Percentiles rank a stretch among this genome's conserved stretches.
Conservation (phyloP, 1,284 basidiomycete species). For the Fomes fomentarius region DNA sequence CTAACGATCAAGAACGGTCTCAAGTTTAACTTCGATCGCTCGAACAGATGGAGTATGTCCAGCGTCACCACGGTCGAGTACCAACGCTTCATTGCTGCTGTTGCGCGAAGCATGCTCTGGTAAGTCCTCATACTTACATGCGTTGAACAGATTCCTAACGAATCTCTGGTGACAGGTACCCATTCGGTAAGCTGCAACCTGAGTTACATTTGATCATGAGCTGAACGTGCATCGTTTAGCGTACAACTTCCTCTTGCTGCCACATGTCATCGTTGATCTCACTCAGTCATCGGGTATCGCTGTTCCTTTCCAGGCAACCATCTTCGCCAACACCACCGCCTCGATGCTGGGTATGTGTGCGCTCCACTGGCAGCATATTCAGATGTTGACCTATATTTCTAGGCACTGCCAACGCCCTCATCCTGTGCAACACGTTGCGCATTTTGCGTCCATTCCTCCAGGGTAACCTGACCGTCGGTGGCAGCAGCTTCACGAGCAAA, state of each 20-base stretch:
- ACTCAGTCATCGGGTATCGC: constrained; percentile 48
- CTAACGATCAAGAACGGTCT: constrained; percentile 46
- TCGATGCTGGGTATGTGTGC: constrained; percentile 61
- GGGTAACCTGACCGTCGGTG: constrained; percentile 7
- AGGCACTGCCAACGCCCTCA: constrained; percentile 65
- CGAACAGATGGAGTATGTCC: constrained; percentile 46
- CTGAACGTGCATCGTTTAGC: constrained; percentile 38
- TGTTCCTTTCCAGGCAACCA: constrained; percentile 47
- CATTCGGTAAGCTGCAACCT: constrained; percentile 49
- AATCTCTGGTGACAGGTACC: constrained; percentile 54
- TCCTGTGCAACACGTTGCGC: constrained; percentile 72
- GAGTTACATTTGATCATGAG: neutral
- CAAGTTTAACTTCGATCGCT: constrained; percentile 49
- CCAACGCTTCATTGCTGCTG: constrained; percentile 57
- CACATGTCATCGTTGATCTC: constrained; percentile 58
- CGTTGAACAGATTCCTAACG: too few species aligned
- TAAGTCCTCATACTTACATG: too few species aligned
- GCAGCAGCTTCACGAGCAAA: neutral
- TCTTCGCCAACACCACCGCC: constrained; percentile 57
- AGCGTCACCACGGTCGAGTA: constrained; percentile 43
- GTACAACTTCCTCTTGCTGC: constrained; percentile 62
- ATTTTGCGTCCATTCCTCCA: constrained; percentile 58
- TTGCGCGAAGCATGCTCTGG: constrained; percentile 72
- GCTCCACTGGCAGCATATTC: constrained; percentile 41
- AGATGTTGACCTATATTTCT: neutral